These are phyloP conservation scores for Chamaenerion angustifolium DNA, from an alignment of 345 rosid species.

Conservation along the genomic window DNA sequence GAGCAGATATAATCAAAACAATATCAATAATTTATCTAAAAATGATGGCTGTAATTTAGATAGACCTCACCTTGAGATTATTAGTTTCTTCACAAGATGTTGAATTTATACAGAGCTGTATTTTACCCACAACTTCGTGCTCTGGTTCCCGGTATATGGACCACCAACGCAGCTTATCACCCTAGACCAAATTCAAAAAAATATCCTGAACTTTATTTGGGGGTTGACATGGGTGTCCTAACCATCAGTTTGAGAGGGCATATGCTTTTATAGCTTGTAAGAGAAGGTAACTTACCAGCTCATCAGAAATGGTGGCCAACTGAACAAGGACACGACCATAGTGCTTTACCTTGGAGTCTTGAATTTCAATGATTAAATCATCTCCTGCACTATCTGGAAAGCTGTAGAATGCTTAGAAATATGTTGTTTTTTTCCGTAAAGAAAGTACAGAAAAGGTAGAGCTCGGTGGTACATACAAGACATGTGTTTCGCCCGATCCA, in stretches of 20 bases:
- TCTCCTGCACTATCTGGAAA: slow-evolving; percentile 93
- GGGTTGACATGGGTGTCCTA: no score
- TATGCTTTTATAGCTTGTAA: neutral
- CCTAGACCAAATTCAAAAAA: slow-evolving; percentile 36
- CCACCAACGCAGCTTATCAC: slow-evolving; percentile 91
- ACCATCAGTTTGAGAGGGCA: no score
- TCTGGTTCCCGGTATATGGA: slow-evolving; percentile 83
- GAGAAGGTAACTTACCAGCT: slow-evolving; percentile 31
- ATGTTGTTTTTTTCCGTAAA: slow-evolving; percentile 8
- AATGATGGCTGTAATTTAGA: slow-evolving; percentile 2
- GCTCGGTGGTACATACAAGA: slow-evolving; percentile 51
- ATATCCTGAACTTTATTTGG: no score
- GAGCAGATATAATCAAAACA: slow-evolving; percentile 1
- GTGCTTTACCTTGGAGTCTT: slow-evolving; percentile 67
- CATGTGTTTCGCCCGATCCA: slow-evolving; percentile 88
- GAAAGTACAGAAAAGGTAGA: slow-evolving; percentile 6
- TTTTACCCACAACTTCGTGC: slow-evolving; percentile 75
- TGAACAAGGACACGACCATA: slow-evolving; percentile 89
- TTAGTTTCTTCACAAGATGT: slow-evolving; percentile 68
- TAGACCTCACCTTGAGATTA: slow-evolving; percentile 53
- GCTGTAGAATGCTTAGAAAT: slow-evolving; percentile 37
- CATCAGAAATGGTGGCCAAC: slow-evolving; percentile 56
- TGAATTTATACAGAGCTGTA: slow-evolving; percentile 69
- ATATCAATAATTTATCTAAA: neutral
- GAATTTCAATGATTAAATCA: slow-evolving; percentile 83